Percentiles rank a stretch among this genome's conserved stretches.
Conservation (phyloP, 768 basidiomycete species). For the Pulveroboletus ravenelii region DNA sequence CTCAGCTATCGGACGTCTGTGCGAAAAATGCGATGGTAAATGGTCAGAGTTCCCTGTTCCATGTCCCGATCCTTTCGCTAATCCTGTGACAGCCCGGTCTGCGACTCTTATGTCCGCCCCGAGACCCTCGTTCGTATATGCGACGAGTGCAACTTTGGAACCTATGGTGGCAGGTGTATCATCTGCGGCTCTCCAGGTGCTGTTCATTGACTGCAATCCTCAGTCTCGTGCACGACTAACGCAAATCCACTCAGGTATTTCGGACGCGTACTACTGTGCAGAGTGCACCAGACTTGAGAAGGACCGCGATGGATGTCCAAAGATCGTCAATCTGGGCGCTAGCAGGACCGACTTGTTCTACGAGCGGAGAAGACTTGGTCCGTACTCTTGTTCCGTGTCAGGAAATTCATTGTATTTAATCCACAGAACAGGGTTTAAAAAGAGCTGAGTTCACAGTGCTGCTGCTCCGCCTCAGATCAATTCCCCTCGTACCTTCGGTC, state of each 20-base stretch:
- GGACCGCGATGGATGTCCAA: conserved; percentile 96
- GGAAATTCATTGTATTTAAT: not conserved
- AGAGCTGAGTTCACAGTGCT: conserved; percentile 21
- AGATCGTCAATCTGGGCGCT: conserved; percentile 96
- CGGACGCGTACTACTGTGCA: conserved; percentile 98
- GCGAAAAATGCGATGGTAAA: conserved; percentile 99
- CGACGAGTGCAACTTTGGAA: conserved; percentile 99
- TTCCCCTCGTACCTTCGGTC: no score
- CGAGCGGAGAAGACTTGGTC: conserved; percentile 80
- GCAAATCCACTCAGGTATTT: conserved; percentile 63
- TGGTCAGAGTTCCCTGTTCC: conserved; percentile 54
- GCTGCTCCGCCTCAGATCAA: not conserved
- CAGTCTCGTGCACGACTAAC: not conserved
- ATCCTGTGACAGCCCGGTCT: conserved; percentile 71
- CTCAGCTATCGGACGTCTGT: conserved; percentile 92
- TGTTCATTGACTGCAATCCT: conserved; percentile 13
- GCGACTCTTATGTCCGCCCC: conserved; percentile 98
- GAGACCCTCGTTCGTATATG: conserved; percentile 98
- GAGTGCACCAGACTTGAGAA: conserved; percentile 97
- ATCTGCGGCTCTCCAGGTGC: conserved; percentile 94
- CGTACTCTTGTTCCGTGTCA: conserved; percentile 13
- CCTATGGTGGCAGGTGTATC: conserved; percentile 95
- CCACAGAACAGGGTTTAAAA: conserved; percentile 26
- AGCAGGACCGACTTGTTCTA: conserved; percentile 91
- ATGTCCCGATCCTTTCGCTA: not conserved